Evolutionary conservation across 2,329 filamentous ascomycete genomes (phyloP), one percentile per base, ranked within the genome.

Genomic region (Alternaria infectoria): DNA sequence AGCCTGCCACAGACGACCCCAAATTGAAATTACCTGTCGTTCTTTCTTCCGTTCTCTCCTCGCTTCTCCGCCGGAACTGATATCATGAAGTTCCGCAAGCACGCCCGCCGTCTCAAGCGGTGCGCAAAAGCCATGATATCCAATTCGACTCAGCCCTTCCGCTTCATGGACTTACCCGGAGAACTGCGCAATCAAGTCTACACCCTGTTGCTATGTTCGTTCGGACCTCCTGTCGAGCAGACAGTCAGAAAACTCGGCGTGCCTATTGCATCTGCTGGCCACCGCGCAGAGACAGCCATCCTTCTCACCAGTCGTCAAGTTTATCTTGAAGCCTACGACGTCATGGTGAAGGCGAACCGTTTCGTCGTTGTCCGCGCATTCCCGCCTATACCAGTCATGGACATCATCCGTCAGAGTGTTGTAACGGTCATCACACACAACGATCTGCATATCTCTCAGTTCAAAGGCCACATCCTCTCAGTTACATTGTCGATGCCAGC

Each of bases 241-340:
- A n/a, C 12, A 0, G 5, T 13, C 6, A 0, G 2, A 0, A 12
- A 26, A 1, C 2, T 8, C 25, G 0, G 0, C 0, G 1, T 17
- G 13, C 12, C 17, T 21, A 28, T 54, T 40, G 19, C 8, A 12
- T n/a, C 28, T 36, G 21, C 0, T 13, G 28, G 17, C 21, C 50
- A 54, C 13, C 6, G 50, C 50, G 17, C 17, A 2, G 17, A 36
- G 1, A 54, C 50, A 11, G 30, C 50, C 26, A 54, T 40, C 15
- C 50, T 40, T 1, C 19, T n/a, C 15, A 13, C 26, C 17, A 40
- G n/a, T 17, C 50, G 19, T 9, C 50, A 3, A 25, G 28, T 23
- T 1, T 4, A 54, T 25, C 50, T 12, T n/a, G 50, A 54, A 40
- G 28, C 28, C 19, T 40, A 40, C 50, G 30, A 54, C 9, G 10